Conservation (phyloP, 1,284 basidiomycete genomes). For the Ustilago nuda region DNA sequence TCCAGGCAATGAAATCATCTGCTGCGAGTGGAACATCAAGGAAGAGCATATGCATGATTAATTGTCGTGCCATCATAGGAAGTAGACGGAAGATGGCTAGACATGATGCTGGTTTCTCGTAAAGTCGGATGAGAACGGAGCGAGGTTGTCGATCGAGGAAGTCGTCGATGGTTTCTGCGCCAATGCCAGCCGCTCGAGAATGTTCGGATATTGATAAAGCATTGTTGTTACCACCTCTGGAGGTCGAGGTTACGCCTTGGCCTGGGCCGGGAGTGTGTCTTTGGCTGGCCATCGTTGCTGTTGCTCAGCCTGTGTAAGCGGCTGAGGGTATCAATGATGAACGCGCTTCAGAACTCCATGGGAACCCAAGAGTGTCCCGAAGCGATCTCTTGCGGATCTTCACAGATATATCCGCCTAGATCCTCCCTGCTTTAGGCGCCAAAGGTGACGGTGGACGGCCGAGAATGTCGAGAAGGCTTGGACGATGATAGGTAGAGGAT, state of each 20-base stretch:
- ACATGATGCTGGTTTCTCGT: conserved; percentile 89
- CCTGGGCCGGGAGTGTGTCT: conserved; percentile 37
- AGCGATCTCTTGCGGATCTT: not conserved
- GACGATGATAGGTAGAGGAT: not conserved
- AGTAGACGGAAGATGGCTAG: conserved; percentile 91
- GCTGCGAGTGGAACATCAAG: conserved; percentile 80
- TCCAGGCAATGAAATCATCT: conserved; percentile 84
- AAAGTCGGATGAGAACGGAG: conserved; percentile 83
- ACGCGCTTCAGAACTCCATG: not conserved
- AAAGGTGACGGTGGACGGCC: not conserved
- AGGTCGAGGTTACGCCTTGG: conserved; percentile 38
- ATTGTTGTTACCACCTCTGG: conserved; percentile 23
- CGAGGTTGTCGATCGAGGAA: conserved; percentile 90
- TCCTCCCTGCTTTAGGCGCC: too few species aligned
- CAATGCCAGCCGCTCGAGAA: conserved; percentile 47
- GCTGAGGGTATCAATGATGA: not conserved
- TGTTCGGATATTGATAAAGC: conserved; percentile 43
- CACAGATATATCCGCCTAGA: not conserved
- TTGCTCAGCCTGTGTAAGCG: not conserved
- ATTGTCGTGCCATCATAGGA: conserved; percentile 85
- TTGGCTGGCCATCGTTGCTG: conserved; percentile 23
- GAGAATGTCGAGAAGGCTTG: not conserved
- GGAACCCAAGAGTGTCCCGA: not conserved
- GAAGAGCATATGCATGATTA: conserved; percentile 93
- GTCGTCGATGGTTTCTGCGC: conserved; percentile 70